Base-by-base conservation (phyloP, 1,284 basidiomycete species). In the Melampsora abietis-canadensis region DNA sequence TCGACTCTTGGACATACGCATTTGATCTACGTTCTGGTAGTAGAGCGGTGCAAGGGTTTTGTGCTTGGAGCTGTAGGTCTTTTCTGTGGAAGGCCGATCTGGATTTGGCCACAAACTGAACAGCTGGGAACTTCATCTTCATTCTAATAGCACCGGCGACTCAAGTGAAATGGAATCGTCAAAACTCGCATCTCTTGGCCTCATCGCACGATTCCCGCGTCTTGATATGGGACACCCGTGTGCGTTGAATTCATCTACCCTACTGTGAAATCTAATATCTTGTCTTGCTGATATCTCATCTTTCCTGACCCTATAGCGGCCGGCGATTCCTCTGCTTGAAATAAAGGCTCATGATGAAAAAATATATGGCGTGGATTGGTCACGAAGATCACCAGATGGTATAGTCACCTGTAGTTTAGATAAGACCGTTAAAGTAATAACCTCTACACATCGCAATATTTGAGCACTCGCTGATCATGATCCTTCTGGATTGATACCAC, bases 311-410 rank as follows among this genome's bases (percentile, higher is more conserved):
- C 40, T 78, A 93, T 88, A 95, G 94, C 87, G 51, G 10, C 93
- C 92, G 5, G 92, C 91, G 0, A 84, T 94, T 2, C 94, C 94
- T 0, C 84, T 92, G 0, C 86, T 87, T 8, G 85, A 85, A 2
- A 89, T 96, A 75, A 84, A 85, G 46, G 94, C 92, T 0, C 94
- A 97, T 80, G 85, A 84, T 24, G 88, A 91, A 15, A 92, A 94
- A 83, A 95, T 96, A 63, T 96, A 96, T 78, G 94, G 94, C 0
- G 93, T 97, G 68, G 94, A 96, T 82, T 97, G 94, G 93, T 89
- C 92, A 4, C 87, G 92, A 66, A 84, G 86, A 30, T 83, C 85
- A 66, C 84, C 85, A n/a, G 86, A 89, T 78, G 89, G 92, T 79
- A 86, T 97, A 47, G 88, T 94, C 4, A 95, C 93, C 0, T 97